A percentile compares a stretch with the other conserved stretches of the same genome.
Evolutionary conservation across 805 yeast genomes (phyloP).

Genomic region (Kuraishia molischiana): DNA sequence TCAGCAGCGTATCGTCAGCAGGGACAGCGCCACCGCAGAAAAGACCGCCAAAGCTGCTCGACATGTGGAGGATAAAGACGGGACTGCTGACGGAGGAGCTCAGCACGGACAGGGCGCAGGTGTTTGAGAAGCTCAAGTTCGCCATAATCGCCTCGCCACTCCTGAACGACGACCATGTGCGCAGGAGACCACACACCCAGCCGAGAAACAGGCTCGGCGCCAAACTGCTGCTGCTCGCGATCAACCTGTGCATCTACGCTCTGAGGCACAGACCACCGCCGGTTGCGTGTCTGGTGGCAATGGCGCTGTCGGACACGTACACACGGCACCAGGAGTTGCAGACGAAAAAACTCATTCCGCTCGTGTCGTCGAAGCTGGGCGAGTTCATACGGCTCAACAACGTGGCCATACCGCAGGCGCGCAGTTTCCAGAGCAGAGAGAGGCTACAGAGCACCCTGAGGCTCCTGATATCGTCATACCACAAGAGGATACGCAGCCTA

Average conservation of each 20-base stretch:
- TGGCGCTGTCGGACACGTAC: conserved; percentile 9
- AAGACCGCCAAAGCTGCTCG: too few relatives aligned
- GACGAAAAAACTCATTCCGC: conserved; percentile 9
- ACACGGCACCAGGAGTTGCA: conserved; percentile 9
- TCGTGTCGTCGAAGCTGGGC: neutral
- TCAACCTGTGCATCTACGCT: conserved; percentile 10
- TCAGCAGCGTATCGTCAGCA: neutral
- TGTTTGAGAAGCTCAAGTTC: conserved; percentile 15
- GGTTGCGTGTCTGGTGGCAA: conserved; percentile 7
- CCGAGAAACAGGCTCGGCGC: neutral
- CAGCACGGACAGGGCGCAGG: neutral
- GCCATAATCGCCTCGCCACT: conserved; percentile 14
- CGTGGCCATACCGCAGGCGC: conserved; percentile 1
- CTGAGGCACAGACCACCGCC: conserved; percentile 4
- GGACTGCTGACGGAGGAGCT: neutral
- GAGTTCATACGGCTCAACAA: conserved; percentile 6
- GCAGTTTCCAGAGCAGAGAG: conserved; percentile 3
- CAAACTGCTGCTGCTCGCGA: conserved; percentile 9
- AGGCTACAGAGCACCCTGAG: conserved; percentile 9
- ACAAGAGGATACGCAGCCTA: conserved; percentile 7
- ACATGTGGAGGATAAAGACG: neutral
- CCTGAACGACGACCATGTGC: conserved; percentile 8
- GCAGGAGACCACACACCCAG: conserved; percentile 3
- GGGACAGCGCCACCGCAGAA: neutral
- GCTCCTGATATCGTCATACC: conserved; percentile 10